Percentiles rank a stretch among this genome's conserved stretches.
Evolutionary conservation across 164 flowering plant genomes (phyloP).

Genomic region (Magnolia officinalis): DNA sequence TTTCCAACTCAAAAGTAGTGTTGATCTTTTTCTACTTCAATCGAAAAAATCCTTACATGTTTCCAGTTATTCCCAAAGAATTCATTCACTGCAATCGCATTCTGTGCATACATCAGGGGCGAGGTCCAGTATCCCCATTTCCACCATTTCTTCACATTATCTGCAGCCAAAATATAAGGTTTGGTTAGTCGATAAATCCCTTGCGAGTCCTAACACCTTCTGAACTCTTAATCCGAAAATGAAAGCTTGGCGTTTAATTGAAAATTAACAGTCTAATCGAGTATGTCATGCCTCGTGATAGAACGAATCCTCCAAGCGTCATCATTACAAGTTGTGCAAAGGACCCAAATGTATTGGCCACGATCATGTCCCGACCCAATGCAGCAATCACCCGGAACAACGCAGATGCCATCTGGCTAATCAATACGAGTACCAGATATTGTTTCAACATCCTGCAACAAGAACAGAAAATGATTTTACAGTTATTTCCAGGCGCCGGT

Average conservation of each 20-base stretch:
- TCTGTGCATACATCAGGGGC: conserved; percentile 59
- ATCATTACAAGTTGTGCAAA: conserved; percentile 24
- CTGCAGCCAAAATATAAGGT: conserved; percentile 12
- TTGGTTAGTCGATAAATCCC: neutral
- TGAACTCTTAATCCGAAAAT: neutral
- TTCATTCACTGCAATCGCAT: conserved; percentile 45
- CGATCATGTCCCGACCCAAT: conserved; percentile 29
- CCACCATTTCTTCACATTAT: conserved; percentile 53
- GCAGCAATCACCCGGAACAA: conserved; percentile 36
- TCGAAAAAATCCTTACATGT: conserved; percentile 28
- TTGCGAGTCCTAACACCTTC: neutral
- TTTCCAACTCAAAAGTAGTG: too few species aligned
- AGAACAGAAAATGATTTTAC: neutral
- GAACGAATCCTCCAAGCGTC: conserved; percentile 35
- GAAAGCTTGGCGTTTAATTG: neutral
- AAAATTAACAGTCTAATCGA: conserved; percentile 1
- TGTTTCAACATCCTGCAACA: conserved; percentile 42
- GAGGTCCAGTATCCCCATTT: conserved; percentile 65
- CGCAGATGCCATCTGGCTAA: conserved; percentile 38
- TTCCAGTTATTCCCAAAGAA: conserved; percentile 58
- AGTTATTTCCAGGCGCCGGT: neutral
- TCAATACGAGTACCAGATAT: conserved; percentile 24
- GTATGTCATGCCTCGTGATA: conserved; percentile 38
- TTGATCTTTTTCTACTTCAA: neutral
- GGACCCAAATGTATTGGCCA: conserved; percentile 39